phyloP scores from a whole-genome alignment of 2,329 filamentous ascomycete genomes.

The Zymoseptoria ardabiliae region DNA sequence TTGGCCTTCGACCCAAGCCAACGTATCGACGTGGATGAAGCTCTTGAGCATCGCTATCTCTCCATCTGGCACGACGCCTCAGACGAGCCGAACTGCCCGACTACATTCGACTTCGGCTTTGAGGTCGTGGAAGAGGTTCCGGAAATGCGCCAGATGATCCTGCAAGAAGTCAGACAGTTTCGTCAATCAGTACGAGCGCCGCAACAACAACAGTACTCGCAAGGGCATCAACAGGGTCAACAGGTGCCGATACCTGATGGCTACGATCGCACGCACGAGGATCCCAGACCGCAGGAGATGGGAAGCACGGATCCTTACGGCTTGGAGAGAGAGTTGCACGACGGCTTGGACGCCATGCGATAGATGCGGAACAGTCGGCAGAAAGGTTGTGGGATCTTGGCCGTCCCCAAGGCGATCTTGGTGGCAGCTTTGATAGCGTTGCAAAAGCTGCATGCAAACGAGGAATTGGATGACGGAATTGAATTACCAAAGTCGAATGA shows the following conservation, averaged over 20 bases:
- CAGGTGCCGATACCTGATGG: slow-evolving; percentile 58
- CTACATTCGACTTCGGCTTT: slow-evolving; percentile 96
- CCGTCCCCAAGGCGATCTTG: not conserved
- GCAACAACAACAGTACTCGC: slow-evolving; percentile 40
- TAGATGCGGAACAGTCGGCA: not conserved
- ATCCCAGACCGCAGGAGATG: slow-evolving; percentile 53
- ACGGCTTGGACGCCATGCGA: slow-evolving; percentile 24
- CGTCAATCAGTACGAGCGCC: slow-evolving; percentile 42
- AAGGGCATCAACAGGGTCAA: slow-evolving; percentile 33
- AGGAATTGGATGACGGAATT: not conserved
- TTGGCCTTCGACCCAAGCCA: slow-evolving; percentile 91
- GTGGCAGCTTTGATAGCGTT: not conserved
- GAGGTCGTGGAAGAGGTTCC: slow-evolving; percentile 92
- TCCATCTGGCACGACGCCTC: slow-evolving; percentile 98
- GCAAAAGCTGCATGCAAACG: not conserved
- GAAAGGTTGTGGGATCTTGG: not conserved
- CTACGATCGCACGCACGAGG: slow-evolving; percentile 52
- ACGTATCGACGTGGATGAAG: slow-evolving; percentile 89
- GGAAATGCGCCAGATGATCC: slow-evolving; percentile 95
- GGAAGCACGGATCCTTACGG: slow-evolving; percentile 59
- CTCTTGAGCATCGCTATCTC: slow-evolving; percentile 91
- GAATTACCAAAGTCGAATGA: not conserved
- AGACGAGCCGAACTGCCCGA: slow-evolving; percentile 88
- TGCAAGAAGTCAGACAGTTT: slow-evolving; percentile 89
- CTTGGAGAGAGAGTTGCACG: slow-evolving; percentile 69